phyloP scores from a whole-genome alignment of 2,329 filamentous ascomycete species.

The Arachnomyces sp. region DNA sequence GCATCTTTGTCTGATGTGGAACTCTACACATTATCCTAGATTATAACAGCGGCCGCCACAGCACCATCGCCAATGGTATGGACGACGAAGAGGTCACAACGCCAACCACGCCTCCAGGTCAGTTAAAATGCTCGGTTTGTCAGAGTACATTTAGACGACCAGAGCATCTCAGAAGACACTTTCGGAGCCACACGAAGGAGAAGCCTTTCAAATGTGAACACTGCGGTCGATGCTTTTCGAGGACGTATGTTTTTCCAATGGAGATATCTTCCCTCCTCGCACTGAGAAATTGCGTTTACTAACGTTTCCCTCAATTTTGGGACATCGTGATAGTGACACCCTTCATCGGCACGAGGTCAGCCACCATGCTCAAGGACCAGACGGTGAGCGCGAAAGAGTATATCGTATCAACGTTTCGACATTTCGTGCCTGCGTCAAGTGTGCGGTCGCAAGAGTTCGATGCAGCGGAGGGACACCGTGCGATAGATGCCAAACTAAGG shows the following conservation, averaged over 20 bases:
- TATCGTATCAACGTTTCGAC: slow-evolving; percentile 37
- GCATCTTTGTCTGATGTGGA: too few species aligned
- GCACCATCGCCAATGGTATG: too few species aligned
- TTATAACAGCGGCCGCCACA: too few species aligned
- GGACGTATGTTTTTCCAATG: slow-evolving; percentile 26
- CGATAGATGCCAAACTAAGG: slow-evolving; percentile 29
- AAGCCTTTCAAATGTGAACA: slow-evolving; percentile 33
- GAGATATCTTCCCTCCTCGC: background rate
- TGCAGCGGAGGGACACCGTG: slow-evolving; percentile 33
- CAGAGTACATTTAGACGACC: slow-evolving; percentile 31
- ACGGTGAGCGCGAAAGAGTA: slow-evolving; percentile 27
- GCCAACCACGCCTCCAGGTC: slow-evolving; percentile 8
- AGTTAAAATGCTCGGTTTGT: slow-evolving; percentile 29
- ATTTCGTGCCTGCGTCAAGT: slow-evolving; percentile 34
- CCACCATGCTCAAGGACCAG: slow-evolving; percentile 28
- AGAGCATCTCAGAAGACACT: slow-evolving; percentile 36
- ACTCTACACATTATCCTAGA: too few species aligned
- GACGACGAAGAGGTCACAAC: too few species aligned
- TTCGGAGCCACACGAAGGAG: slow-evolving; percentile 34
- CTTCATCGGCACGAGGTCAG: slow-evolving; percentile 34
- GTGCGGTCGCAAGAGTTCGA: slow-evolving; percentile 32
- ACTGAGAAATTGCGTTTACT: background rate
- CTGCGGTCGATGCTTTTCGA: slow-evolving; percentile 36
- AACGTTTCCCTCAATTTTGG: background rate
- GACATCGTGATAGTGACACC: slow-evolving; percentile 24